phyloP scores from a whole-genome alignment of 2,329 filamentous ascomycete genomes.

The Phialophora expanda region DNA sequence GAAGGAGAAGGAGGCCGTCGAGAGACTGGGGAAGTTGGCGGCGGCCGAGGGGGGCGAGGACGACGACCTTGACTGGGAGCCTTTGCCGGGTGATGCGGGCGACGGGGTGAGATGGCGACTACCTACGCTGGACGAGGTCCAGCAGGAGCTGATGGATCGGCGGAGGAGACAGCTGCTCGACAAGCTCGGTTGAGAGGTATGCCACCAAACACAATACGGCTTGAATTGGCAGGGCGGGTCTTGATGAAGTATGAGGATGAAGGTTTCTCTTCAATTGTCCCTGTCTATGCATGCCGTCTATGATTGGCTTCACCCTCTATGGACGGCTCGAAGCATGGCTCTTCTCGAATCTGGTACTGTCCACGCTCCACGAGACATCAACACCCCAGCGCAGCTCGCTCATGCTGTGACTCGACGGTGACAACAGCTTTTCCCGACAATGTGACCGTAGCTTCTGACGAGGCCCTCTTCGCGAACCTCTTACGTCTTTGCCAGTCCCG shows the following conservation, averaged over 20 bases:
- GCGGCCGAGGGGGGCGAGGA: slow-evolving; percentile 55
- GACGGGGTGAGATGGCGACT: slow-evolving; percentile 83
- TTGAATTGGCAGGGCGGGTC: not conserved
- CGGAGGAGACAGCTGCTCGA: slow-evolving; percentile 82
- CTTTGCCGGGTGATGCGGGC: slow-evolving; percentile 82
- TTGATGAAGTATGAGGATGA: not conserved
- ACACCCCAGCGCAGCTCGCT: not conserved
- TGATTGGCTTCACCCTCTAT: not conserved
- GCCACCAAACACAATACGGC: not conserved
- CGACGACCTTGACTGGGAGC: slow-evolving; percentile 75
- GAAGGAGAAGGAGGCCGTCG: slow-evolving; percentile 81
- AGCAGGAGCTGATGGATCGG: slow-evolving; percentile 87
- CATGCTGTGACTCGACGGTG: not conserved
- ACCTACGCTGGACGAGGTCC: slow-evolving; percentile 89
- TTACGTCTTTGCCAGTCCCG: not conserved
- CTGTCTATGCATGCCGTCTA: not conserved
- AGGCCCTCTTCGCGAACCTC: not conserved
- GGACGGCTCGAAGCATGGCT: not conserved
- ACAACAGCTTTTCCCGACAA: not conserved
- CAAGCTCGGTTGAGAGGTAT: slow-evolving; percentile 60
- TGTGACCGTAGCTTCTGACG: not conserved
- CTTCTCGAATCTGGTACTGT: not conserved
- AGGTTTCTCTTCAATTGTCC: not conserved
- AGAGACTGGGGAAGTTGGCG: slow-evolving; percentile 65
- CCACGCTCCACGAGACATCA: not conserved